phyloP scores from a whole-genome alignment of 495 filamentous ascomycete species.

The Immersiella caudata region DNA sequence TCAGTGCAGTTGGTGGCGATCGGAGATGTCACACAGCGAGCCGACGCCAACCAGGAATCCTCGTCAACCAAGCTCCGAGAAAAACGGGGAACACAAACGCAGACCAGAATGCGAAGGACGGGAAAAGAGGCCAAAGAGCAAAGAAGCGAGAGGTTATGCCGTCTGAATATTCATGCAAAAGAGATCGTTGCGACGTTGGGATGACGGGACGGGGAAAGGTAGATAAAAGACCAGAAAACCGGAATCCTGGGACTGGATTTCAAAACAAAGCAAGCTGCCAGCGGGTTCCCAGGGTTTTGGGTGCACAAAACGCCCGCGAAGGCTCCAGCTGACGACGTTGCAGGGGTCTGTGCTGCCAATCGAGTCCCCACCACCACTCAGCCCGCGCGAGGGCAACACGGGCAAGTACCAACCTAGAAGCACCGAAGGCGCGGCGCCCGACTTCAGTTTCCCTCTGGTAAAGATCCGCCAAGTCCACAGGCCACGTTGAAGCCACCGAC shows the following conservation, averaged over 20 bases:
- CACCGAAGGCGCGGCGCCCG: no score
- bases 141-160: constrained; percentile 9
- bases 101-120: background rate
- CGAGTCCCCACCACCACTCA: constrained; percentile 3
- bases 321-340: background rate
- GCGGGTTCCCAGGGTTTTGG: constrained; percentile 3
- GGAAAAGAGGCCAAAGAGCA: background rate
- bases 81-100: background rate
- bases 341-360: background rate
- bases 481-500: background rate
- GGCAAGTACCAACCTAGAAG: no score
- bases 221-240: background rate
- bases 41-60: background rate
- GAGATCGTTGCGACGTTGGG: background rate
- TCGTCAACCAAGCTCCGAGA: background rate
- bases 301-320: background rate
- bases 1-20: constrained; percentile 1
- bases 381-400: background rate
- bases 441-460: background rate
- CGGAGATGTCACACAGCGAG: background rate
- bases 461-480: background rate
- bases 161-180: constrained; percentile 7
- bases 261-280: constrained; percentile 1
- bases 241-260: background rate
- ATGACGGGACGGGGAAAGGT: background rate